Evolutionary conservation across 23 red algal genomes (phyloP), one percentile per base, ranked within the genome.

Genomic region (Chondrus crispus): DNA sequence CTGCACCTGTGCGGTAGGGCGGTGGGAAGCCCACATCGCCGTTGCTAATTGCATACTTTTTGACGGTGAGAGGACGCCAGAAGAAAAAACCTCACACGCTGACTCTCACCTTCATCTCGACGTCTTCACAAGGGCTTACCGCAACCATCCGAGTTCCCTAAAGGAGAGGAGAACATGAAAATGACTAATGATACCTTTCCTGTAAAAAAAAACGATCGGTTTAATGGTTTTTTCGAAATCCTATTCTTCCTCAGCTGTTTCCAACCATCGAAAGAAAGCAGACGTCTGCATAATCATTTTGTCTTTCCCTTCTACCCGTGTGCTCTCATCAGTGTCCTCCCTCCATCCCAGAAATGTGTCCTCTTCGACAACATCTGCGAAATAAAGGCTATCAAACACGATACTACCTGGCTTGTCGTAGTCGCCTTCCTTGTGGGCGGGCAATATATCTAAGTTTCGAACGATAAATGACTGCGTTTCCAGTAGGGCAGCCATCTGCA

Each of bases 231-330:
- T n/a, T n/a, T n/a, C n/a, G n/a, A n/a, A n/a, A n/a, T n/a, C n/a
- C n/a, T 77, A 24, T 58, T 93, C 89, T 14, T 91, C 87, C 38
- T 93, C 89, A 2, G 89, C 77, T 48, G 69, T 73, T 29, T 64
- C 69, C 74, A 96, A 76, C 88, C 88, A 89, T n/a, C 80, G 48
- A 74, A 96, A 91, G 62, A 92, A 98, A 13, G 48, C 51, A 13
- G 64, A 62, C 29, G 74, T 90, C 38, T 92, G 87, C 48, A 95
- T 76, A 18, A 95, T 55, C 54, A 93, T 93, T 82, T 98, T 80
- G 42, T 86, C 79, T 87, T 98, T 98, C 19, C 96, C 92, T 1
- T 46, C 55, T 20, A 81, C 84, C 46, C 57, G 57, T 50, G 90
- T 68, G 62, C 52, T 77, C 54, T 68, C 43, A 26, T 48, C 19